Conservation (phyloP, 1,139 yeast species). For the Yamadazyma diospyri region DNA sequence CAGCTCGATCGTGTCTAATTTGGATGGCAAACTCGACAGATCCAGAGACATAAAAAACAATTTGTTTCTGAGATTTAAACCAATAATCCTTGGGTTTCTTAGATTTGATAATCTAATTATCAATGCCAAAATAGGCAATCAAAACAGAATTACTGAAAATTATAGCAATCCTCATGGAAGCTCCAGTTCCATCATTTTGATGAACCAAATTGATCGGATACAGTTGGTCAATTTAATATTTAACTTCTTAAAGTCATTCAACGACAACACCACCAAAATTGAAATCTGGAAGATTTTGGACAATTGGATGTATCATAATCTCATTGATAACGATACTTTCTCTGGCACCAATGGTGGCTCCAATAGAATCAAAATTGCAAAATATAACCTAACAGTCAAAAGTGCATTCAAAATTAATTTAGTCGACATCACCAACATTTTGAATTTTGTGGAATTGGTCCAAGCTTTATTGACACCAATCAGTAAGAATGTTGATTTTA, state of each 20-base stretch:
- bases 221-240: slow-evolving; percentile 34
- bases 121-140: slow-evolving; percentile 13
- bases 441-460: slow-evolving; percentile 59
- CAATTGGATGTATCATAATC: slow-evolving; percentile 60
- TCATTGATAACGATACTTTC: slow-evolving; percentile 14
- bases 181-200: slow-evolving; percentile 22
- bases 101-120: slow-evolving; percentile 38
- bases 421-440: slow-evolving; percentile 49
- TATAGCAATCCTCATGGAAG: slow-evolving; percentile 9
- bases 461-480: slow-evolving; percentile 26
- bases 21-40: slow-evolving; percentile 22
- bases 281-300: slow-evolving; percentile 72
- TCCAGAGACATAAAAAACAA: slow-evolving; percentile 27
- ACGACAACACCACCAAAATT: slow-evolving; percentile 37
- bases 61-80: slow-evolving; percentile 34
- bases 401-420: slow-evolving; percentile 34
- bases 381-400: slow-evolving; percentile 17
- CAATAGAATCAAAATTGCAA: slow-evolving; percentile 5
- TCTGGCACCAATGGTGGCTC: slow-evolving; percentile 1
- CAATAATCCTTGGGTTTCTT: slow-evolving; percentile 35
- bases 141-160: neutral
- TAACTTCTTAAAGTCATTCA: slow-evolving; percentile 44
- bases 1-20: slow-evolving; percentile 33
- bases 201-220: slow-evolving; percentile 36
- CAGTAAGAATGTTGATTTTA: slow-evolving; percentile 8